Evolutionary conservation across 2,329 filamentous ascomycete genomes (phyloP).

Genomic region (Cytospora leucostoma): DNA sequence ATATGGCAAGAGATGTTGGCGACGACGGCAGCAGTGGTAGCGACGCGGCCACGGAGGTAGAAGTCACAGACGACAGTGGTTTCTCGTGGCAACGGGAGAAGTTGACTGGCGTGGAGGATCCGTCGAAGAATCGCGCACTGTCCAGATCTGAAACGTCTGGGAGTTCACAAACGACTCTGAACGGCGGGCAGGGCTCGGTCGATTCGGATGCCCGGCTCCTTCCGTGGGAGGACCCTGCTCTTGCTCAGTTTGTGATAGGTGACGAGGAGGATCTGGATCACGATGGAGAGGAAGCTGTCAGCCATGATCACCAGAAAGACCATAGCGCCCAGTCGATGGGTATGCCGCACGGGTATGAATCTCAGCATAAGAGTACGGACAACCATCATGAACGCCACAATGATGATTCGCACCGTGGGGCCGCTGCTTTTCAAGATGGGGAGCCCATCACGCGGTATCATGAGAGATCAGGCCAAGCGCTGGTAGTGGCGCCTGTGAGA

Average conservation of each 20-base stretch:
- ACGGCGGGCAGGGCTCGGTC: not conserved
- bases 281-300: not conserved
- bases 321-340: not conserved
- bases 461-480: not conserved
- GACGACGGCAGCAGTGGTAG: not conserved
- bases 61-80: not conserved
- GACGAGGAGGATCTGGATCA: conserved; percentile 17
- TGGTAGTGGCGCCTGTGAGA: not conserved
- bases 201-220: not conserved
- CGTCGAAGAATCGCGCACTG: not conserved
- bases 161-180: not conserved
- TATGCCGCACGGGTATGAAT: not conserved
- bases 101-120: conserved; percentile 4
- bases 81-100: conserved; percentile 24
- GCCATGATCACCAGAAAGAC: not conserved
- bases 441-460: no score
- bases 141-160: not conserved
- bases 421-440: not conserved
- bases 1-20: no score
- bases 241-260: conserved; percentile 20
- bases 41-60: not conserved
- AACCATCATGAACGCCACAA: not conserved
- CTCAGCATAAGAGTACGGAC: not conserved
- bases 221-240: conserved; percentile 1
- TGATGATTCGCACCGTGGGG: not conserved